Evolutionary conservation across 2,329 filamentous ascomycete genomes (phyloP).

Genomic region (Magnaporthales sp.): DNA sequence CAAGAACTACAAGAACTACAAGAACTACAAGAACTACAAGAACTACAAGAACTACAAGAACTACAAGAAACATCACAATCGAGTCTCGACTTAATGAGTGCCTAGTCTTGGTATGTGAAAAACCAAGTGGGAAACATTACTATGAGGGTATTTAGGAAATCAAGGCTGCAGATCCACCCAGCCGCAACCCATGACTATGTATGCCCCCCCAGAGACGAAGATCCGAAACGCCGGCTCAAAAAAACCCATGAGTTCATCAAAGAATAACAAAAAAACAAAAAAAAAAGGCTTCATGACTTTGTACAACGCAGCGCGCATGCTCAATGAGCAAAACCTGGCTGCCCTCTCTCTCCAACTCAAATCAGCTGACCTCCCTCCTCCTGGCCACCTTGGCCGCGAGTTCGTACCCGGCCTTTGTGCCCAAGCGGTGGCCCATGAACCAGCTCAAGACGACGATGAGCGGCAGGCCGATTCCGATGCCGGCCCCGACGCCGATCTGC

Average conservation of each 20-base stretch:
- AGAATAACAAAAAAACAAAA: background rate
- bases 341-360: background rate
- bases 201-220: background rate
- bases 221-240: background rate
- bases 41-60: too few relatives aligned
- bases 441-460: slow-evolving; percentile 2
- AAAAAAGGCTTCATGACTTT: background rate
- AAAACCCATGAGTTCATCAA: background rate
- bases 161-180: background rate
- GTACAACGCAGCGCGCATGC: background rate
- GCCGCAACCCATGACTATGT: background rate
- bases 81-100: background rate
- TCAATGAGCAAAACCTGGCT: background rate
- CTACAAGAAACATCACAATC: too few relatives aligned
- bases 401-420: slow-evolving; percentile 4
- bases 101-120: background rate
- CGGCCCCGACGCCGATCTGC: slow-evolving; percentile 6
- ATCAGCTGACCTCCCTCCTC: background rate
- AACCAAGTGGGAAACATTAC: background rate
- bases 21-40: too few relatives aligned
- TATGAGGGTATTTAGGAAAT: background rate
- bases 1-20: too few relatives aligned
- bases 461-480: slow-evolving; percentile 6
- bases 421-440: slow-evolving; percentile 5
- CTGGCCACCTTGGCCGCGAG: slow-evolving; percentile 3